phyloP scores from a whole-genome alignment of 2,329 filamentous ascomycete genomes.

The Graphilbum ipis-grandicollis region DNA sequence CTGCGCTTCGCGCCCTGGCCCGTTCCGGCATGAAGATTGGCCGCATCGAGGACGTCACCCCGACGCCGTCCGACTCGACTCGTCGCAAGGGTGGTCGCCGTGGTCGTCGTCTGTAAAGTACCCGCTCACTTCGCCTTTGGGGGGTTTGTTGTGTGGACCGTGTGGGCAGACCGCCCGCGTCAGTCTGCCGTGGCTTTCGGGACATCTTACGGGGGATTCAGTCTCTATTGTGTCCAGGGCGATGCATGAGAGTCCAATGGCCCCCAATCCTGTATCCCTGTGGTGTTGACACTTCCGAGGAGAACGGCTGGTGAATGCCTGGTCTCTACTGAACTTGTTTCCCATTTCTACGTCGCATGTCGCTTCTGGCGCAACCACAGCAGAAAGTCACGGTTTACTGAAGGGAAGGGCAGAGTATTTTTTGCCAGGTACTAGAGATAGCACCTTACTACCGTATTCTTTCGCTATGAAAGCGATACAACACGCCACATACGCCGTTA shows the following conservation, averaged over 20 bases:
- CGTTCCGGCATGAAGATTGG: constrained; percentile 99
- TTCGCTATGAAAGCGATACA: too few species aligned
- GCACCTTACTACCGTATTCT: too few species aligned
- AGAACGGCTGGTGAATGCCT: constrained; percentile 48
- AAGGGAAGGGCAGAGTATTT: not conserved
- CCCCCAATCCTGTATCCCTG: constrained; percentile 16
- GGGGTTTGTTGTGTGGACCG: not conserved
- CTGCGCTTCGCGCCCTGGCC: constrained; percentile 93
- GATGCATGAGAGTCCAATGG: not conserved
- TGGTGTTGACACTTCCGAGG: constrained; percentile 56
- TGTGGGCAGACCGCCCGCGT: not conserved
- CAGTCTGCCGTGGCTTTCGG: not conserved
- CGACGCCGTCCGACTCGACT: constrained; percentile 97
- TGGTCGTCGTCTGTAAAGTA: constrained; percentile 92
- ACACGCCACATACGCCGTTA: not conserved
- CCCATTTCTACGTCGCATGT: constrained; percentile 28
- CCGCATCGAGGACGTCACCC: constrained; percentile 98
- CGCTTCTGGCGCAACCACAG: constrained; percentile 21
- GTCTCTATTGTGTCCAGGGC: constrained; percentile 5
- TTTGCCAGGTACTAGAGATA: too few species aligned
- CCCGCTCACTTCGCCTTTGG: not conserved
- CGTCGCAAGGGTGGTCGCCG: constrained; percentile 99
- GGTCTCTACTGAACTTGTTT: constrained; percentile 37
- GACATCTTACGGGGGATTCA: not conserved
- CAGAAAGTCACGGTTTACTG: constrained; percentile 4